These are phyloP conservation scores for Trichomonascaceae sp. DNA, from an alignment of 1,139 yeast species.

Conservation along the genomic window DNA sequence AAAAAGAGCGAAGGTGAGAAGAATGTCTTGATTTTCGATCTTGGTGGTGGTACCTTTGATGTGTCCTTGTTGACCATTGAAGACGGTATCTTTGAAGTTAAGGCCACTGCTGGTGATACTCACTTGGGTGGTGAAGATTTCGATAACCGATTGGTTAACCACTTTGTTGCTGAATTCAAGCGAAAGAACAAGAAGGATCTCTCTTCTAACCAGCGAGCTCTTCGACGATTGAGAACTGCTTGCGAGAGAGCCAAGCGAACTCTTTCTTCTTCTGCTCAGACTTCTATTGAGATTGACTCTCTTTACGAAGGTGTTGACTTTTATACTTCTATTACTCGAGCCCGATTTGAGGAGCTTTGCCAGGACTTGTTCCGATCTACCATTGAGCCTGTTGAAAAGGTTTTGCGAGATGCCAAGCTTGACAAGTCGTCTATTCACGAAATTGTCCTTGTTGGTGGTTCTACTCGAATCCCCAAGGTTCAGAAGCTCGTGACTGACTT, in stretches of 20 bases:
- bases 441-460: constrained; percentile 99
- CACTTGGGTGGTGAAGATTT: constrained; percentile 99
- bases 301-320: constrained; percentile 95
- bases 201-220: constrained; percentile 89
- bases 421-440: constrained; percentile 87
- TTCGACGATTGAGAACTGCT: constrained; percentile 97
- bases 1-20: constrained; percentile 84
- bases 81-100: constrained; percentile 99
- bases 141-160: constrained; percentile 92
- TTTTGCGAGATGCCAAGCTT: constrained; percentile 90
- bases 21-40: constrained; percentile 82
- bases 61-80: constrained; percentile 93
- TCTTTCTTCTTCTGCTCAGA: constrained; percentile 92
- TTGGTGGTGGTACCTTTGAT: constrained; percentile 99
- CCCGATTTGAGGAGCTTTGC: constrained; percentile 97
- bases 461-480: constrained; percentile 99
- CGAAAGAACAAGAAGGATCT: constrained; percentile 94
- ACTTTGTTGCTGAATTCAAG: constrained; percentile 92
- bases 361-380: constrained; percentile 94
- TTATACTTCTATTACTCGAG: constrained; percentile 96
- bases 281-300: constrained; percentile 96
- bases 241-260: constrained; percentile 99
- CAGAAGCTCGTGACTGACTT: constrained; percentile 96
- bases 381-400: constrained; percentile 96
- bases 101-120: constrained; percentile 99